Percentiles rank a stretch among this genome's conserved stretches.
These are phyloP conservation scores for Aureobasidium sp. DNA, from an alignment of 2,329 filamentous ascomycete species.

Conservation along the genomic window DNA sequence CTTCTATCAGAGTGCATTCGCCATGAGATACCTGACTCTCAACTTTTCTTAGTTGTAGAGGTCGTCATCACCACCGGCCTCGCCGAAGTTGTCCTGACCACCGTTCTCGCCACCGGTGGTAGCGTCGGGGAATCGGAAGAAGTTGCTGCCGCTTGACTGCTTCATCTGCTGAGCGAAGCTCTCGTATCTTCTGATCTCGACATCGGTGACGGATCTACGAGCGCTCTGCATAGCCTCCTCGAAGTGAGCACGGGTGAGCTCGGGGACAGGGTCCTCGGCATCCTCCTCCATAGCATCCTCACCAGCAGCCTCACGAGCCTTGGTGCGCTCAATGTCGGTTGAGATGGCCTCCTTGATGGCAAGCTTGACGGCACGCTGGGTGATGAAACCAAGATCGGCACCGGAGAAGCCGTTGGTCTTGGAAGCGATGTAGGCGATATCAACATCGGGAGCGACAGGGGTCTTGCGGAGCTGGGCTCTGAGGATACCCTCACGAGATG, in stretches of 20 bases:
- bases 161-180: slow-evolving; percentile 99
- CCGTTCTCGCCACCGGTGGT: slow-evolving; percentile 18
- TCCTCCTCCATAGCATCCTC: slow-evolving; percentile 80
- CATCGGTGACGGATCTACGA: slow-evolving; percentile 87
- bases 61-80: slow-evolving; percentile 61
- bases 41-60: slow-evolving; percentile 74
- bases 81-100: slow-evolving; percentile 17
- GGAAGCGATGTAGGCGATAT: slow-evolving; percentile 84
- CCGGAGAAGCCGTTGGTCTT: slow-evolving; percentile 99
- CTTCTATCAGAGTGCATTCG: slow-evolving; percentile 5
- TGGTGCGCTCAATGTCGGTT: slow-evolving; percentile 78
- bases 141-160: slow-evolving; percentile 80
- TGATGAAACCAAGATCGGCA: slow-evolving; percentile 98
- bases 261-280: slow-evolving; percentile 84
- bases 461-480: slow-evolving; percentile 98
- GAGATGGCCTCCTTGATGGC: slow-evolving; percentile 97
- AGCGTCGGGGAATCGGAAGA: slow-evolving; percentile 84
- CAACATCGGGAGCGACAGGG: slow-evolving; percentile 77
- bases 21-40: background rate
- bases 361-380: slow-evolving; percentile 97
- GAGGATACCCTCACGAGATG: slow-evolving; percentile 81
- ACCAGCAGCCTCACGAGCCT: slow-evolving; percentile 79
- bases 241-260: slow-evolving; percentile 93
- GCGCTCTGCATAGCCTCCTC: slow-evolving; percentile 97
- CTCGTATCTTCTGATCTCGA: slow-evolving; percentile 97